Evolutionary conservation across 2,329 filamentous ascomycete genomes (phyloP).

Genomic region (Colletotrichum noveboracense): DNA sequence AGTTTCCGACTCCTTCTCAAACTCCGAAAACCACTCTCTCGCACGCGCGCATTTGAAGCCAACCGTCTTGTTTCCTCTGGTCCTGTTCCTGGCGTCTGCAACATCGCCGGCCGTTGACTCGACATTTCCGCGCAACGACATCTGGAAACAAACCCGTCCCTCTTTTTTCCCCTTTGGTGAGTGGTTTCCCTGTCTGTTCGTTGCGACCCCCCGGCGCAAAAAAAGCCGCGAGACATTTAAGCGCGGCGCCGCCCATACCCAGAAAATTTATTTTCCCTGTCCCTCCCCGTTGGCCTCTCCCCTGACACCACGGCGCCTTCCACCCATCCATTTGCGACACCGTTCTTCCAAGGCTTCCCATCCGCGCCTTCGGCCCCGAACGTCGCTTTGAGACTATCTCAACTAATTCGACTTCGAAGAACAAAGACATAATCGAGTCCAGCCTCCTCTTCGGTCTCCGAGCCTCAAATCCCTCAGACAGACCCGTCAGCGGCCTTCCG

Average conservation of each 20-base stretch:
- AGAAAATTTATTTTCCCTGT: constrained; percentile 22
- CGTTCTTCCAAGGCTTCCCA: constrained; percentile 9
- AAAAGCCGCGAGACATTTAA: constrained; percentile 25
- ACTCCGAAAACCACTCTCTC: not conserved
- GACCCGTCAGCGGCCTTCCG: not conserved
- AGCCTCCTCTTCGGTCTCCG: not conserved
- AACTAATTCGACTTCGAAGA: constrained; percentile 15
- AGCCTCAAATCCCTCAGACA: not conserved
- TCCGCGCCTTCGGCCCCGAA: constrained; percentile 16
- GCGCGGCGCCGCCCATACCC: constrained; percentile 20
- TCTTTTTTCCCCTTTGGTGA: constrained; percentile 22
- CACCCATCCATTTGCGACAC: constrained; percentile 21
- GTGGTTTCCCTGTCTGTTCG: constrained; percentile 18
- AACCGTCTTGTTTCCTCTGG: not conserved
- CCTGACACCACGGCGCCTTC: constrained; percentile 22
- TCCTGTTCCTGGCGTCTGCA: not conserved
- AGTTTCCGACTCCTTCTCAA: not conserved
- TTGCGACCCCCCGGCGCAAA: constrained; percentile 19
- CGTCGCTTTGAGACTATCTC: constrained; percentile 4
- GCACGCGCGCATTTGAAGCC: not conserved
- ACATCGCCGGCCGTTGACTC: not conserved
- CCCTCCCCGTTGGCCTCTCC: constrained; percentile 20
- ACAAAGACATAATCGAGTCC: not conserved
- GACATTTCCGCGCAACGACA: not conserved
- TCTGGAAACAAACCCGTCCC: constrained; percentile 9